These are phyloP conservation scores for Boletus vermiculosoides DNA, from an alignment of 768 basidiomycete genomes.

Conservation along the genomic window DNA sequence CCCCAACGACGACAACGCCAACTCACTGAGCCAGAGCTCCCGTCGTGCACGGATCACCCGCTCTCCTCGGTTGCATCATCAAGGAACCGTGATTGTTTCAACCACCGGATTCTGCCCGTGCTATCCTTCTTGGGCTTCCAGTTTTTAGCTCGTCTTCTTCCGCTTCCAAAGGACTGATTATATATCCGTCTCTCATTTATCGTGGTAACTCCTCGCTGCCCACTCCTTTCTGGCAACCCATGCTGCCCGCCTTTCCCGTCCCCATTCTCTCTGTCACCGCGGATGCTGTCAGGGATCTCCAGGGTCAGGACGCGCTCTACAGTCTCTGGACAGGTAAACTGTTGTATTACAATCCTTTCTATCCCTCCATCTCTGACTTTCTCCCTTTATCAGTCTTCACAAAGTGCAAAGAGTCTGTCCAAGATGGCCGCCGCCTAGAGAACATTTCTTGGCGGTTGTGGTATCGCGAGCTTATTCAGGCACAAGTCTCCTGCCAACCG, in stretches of 20 bases:
- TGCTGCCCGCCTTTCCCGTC: constrained; percentile 53
- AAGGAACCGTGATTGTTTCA: constrained; percentile 31
- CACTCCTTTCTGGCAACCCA: constrained; percentile 27
- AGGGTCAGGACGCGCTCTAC: constrained; percentile 64
- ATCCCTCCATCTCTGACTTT: constrained; percentile 1
- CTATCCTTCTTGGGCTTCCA: constrained; percentile 11
- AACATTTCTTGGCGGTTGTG: constrained; percentile 88
- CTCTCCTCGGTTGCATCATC: constrained; percentile 23
- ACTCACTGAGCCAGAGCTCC: background rate
- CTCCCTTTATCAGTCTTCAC: constrained; percentile 61
- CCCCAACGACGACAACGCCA: constrained; percentile 13
- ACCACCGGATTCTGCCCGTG: constrained; percentile 15
- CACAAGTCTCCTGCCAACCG: constrained; percentile 28
- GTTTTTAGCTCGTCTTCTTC: constrained; percentile 18
- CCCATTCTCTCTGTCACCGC: constrained; percentile 66
- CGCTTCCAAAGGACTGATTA: constrained; percentile 18
- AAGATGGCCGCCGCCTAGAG: constrained; percentile 80
- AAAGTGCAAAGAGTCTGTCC: constrained; percentile 75
- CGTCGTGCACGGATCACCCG: constrained; percentile 24
- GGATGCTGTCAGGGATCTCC: constrained; percentile 65
- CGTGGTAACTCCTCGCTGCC: background rate
- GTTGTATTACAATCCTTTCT: background rate
- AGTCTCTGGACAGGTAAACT: constrained; percentile 65
- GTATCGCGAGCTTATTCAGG: constrained; percentile 59
- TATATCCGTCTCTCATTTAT: constrained; percentile 16